These are phyloP conservation scores for Glebionis coronaria DNA, from an alignment of 129 eudicot genomes.

Conservation along the genomic window DNA sequence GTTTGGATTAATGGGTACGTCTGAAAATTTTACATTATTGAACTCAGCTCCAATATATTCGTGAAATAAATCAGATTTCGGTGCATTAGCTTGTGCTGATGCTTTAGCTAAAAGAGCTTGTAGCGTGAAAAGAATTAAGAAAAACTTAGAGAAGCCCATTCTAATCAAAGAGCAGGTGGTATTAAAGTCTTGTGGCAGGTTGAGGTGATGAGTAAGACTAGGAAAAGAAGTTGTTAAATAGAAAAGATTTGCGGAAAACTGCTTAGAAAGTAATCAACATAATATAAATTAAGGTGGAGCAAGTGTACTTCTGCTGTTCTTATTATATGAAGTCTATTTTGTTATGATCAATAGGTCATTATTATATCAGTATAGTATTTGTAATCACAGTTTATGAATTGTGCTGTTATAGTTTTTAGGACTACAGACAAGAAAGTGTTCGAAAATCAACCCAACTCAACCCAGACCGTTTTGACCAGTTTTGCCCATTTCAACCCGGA, in stretches of 20 bases:
- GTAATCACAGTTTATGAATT: too few species aligned
- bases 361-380: too few species aligned
- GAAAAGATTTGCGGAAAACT: background rate
- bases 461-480: too few species aligned
- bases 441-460: too few species aligned
- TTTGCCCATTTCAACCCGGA: too few species aligned
- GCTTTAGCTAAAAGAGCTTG: constrained; percentile 30
- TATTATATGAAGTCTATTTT: constrained; percentile 13
- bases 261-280: constrained; percentile 2
- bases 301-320: constrained; percentile 17
- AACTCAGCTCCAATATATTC: constrained; percentile 72
- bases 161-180: constrained; percentile 8
- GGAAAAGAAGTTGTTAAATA: constrained; percentile 23
- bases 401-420: too few species aligned
- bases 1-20: constrained; percentile 56
- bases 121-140: constrained; percentile 32
- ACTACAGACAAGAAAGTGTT: too few species aligned
- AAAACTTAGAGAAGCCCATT: constrained; percentile 38
- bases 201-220: constrained; percentile 1
- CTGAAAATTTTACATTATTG: constrained; percentile 53
- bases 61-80: constrained; percentile 47
- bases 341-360: too few species aligned
- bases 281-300: too few species aligned
- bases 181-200: constrained; percentile 19
- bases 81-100: constrained; percentile 26